Evolutionary conservation across 257 asterid genomes (phyloP), one percentile per base, ranked within the genome.

Genomic region (Primulina huaijiensis): DNA sequence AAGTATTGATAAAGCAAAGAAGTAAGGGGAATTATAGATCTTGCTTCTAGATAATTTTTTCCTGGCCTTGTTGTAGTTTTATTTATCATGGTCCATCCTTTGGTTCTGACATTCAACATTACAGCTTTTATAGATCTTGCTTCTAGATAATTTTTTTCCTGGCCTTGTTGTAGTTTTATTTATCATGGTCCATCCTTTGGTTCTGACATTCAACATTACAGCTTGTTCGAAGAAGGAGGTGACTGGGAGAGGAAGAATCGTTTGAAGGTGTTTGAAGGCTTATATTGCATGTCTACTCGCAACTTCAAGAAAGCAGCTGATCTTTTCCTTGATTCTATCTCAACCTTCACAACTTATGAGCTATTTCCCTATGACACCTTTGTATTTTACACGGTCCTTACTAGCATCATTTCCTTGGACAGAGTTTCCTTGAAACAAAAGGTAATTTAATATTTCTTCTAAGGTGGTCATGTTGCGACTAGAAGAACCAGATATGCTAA

Each of bases 231-330:
- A 80, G 97, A 91, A 82, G 99, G 99, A 60, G 86, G 97, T 77
- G 97, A 92, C 76, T 92, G 97, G 97, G 97, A 92, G 82, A 87
- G 97, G 62, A 92, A 92, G 92, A 92, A 92, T 74, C 89, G 97
- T 70, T 78, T 92, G 86, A 92, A 92, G 87, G 92, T 89, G 66
- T 94, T 90, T 10, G 99, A 94, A 80, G 99, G 99, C 40, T 83
- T 94, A 74, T 94, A 78, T 74, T 94, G 96, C 83, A 89, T 94
- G 99, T 85, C 97, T 35, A 89, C 97, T 43, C 99, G 97, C 64
- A 86, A 93, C 78, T 89, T 93, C 82, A 88, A 91, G 85, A 94
- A 86, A 86, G 96, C 99, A 35, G 95, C 99, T 0, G 72, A 67
- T 60, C 97, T 94, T 72, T 91, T 94, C 81, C 95, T 94, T 6